Conservation (phyloP, 495 filamentous ascomycete species). For the Terfezia claveryi region DNA sequence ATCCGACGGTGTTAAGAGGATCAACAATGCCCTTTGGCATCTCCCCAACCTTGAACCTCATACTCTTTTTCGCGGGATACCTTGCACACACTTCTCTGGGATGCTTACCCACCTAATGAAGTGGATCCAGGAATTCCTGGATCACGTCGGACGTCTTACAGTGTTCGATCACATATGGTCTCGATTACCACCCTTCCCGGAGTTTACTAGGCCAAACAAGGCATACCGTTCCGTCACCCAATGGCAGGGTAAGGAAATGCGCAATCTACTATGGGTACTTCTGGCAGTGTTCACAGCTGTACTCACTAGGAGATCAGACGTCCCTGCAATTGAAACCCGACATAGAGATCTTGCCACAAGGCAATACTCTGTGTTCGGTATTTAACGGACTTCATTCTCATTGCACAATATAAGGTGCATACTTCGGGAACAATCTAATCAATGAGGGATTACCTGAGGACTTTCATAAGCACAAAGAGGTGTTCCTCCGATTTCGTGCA, state of each 20-base stretch:
- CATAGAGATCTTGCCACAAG: no score
- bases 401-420: no score
- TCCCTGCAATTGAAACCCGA: background rate
- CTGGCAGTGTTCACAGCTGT: background rate
- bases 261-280: background rate
- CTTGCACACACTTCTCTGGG: background rate
- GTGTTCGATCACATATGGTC: slow-evolving; percentile 1
- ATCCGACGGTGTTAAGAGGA: background rate
- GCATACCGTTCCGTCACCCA: background rate
- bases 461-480: background rate
- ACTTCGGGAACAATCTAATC: background rate
- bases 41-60: background rate
- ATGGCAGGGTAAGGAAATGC: slow-evolving; percentile 4
- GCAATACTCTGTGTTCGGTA: no score
- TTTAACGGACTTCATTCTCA: no score
- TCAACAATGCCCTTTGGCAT: background rate
- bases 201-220: background rate
- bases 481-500: no score
- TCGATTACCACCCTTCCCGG: background rate
- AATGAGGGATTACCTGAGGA: background rate
- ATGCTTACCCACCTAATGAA: slow-evolving; percentile 5
- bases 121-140: slow-evolving; percentile 1
- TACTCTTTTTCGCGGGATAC: background rate
- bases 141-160: background rate
- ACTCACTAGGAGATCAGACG: no score